Conservation (phyloP, 1,284 basidiomycete species). For the Vanrija humicola region DNA sequence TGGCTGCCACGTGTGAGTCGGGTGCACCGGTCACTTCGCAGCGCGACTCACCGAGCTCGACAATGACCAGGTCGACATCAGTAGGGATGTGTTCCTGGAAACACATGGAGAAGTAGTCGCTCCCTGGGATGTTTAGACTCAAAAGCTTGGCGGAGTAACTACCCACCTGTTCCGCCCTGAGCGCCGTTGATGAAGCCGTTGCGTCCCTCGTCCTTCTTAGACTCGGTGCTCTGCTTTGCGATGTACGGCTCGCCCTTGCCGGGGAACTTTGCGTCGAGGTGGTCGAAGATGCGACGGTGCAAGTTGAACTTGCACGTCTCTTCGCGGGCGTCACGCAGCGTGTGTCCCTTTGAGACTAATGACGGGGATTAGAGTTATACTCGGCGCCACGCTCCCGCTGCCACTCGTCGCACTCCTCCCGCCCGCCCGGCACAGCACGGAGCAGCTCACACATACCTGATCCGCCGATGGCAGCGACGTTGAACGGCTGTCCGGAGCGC, state of each 20-base stretch:
- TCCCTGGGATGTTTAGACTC: constrained; percentile 11
- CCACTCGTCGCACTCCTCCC: too few species aligned
- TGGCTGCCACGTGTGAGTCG: constrained; percentile 1
- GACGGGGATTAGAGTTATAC: background rate
- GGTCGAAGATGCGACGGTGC: constrained; percentile 37
- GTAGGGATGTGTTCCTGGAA: constrained; percentile 26
- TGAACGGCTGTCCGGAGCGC: constrained; percentile 19
- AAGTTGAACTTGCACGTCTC: constrained; percentile 24
- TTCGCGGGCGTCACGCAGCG: too few species aligned
- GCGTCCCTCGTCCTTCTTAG: background rate
- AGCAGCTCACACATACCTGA: constrained; percentile 2
- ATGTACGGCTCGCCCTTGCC: background rate
- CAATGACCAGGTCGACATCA: constrained; percentile 29
- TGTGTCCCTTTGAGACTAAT: too few species aligned
- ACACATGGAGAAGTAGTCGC: constrained; percentile 33
- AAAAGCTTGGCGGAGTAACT: background rate
- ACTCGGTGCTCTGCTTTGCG: background rate
- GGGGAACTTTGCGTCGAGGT: constrained; percentile 37
- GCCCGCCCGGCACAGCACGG: too few species aligned
- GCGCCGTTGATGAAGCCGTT: constrained; percentile 36
- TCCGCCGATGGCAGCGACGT: constrained; percentile 22
- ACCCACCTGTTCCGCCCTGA: too few species aligned
- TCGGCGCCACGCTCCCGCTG: too few species aligned
- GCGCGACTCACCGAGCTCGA: constrained; percentile 26
- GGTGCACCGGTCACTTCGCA: background rate